Percentiles rank a stretch among this genome's conserved stretches.
Evolutionary conservation across 2,329 filamentous ascomycete species (phyloP).

Genomic region (Hypoxylon sp.): DNA sequence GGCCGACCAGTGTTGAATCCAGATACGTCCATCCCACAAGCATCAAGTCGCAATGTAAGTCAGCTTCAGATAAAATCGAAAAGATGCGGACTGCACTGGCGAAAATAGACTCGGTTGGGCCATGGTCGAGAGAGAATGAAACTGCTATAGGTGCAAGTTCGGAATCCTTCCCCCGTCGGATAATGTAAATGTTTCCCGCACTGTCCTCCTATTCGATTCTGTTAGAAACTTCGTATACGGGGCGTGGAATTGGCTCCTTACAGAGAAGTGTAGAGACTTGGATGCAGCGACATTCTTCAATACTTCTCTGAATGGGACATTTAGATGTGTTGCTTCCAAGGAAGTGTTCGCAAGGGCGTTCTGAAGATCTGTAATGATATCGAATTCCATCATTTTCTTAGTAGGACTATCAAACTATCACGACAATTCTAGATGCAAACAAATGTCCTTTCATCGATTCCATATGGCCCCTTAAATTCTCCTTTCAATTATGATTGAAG

Average conservation of each 20-base stretch:
- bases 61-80: slow-evolving; percentile 2
- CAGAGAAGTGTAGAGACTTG: slow-evolving; percentile 2
- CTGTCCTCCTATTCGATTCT: slow-evolving; percentile 2
- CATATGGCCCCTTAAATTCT: too few relatives aligned
- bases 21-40: slow-evolving; percentile 15
- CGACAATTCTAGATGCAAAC: too few relatives aligned
- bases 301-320: neutral
- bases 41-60: slow-evolving; percentile 4
- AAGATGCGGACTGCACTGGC: slow-evolving; percentile 8
- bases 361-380: neutral
- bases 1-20: slow-evolving; percentile 1
- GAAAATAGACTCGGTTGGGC: slow-evolving; percentile 4
- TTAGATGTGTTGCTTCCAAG: neutral
- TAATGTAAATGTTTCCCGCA: slow-evolving; percentile 15
- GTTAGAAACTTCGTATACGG: neutral
- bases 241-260: neutral
- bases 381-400: neutral
- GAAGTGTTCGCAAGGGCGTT: neutral
- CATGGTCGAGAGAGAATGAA: slow-evolving; percentile 10
- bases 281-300: neutral
- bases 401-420: too few relatives aligned
- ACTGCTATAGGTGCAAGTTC: slow-evolving; percentile 11
- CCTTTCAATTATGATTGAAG: too few relatives aligned
- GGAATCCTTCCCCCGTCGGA: neutral
- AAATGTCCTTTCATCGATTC: too few relatives aligned